Conservation (phyloP, 768 basidiomycete genomes). For the Leccinum boreale region DNA sequence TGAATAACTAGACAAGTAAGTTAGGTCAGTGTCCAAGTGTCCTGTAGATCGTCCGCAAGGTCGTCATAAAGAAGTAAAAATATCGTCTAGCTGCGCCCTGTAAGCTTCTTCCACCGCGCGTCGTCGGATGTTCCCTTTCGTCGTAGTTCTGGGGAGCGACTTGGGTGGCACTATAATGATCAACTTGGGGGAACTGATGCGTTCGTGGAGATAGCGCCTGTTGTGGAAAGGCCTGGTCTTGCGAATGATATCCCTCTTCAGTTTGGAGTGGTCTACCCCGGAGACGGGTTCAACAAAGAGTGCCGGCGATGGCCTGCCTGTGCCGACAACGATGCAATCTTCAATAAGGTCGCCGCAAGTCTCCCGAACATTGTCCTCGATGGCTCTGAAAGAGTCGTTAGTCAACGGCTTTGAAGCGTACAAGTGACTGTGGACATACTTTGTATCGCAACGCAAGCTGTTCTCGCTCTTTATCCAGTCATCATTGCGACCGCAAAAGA, state of each 20-base stretch:
- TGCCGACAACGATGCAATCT: constrained; percentile 75
- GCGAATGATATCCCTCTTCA: constrained; percentile 70
- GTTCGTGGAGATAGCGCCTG: constrained; percentile 75
- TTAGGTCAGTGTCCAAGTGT: constrained; percentile 9
- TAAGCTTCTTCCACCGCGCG: constrained; percentile 70
- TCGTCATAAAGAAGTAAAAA: constrained; percentile 40
- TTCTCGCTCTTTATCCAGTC: constrained; percentile 86
- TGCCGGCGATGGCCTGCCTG: constrained; percentile 70
- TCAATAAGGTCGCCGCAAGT: constrained; percentile 64
- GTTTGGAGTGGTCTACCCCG: constrained; percentile 51
- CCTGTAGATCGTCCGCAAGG: neutral
- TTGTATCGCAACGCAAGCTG: constrained; percentile 75
- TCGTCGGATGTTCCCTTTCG: constrained; percentile 80
- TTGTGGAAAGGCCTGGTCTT: constrained; percentile 72
- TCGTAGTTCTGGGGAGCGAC: constrained; percentile 73
- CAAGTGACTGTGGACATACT: constrained; percentile 33
- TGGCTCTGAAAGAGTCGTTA: constrained; percentile 42
- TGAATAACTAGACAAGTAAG: constrained; percentile 15
- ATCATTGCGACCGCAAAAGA: constrained; percentile 71
- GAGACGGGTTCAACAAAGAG: constrained; percentile 67
- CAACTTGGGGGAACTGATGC: constrained; percentile 61
- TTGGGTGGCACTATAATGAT: constrained; percentile 62
- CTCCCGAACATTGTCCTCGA: constrained; percentile 71
- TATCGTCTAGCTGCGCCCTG: constrained; percentile 52
- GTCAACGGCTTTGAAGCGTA: neutral